Evolutionary conservation across 108 stramenopile genomes (phyloP).

Genomic region (Pseudonitzschia multistriata): DNA sequence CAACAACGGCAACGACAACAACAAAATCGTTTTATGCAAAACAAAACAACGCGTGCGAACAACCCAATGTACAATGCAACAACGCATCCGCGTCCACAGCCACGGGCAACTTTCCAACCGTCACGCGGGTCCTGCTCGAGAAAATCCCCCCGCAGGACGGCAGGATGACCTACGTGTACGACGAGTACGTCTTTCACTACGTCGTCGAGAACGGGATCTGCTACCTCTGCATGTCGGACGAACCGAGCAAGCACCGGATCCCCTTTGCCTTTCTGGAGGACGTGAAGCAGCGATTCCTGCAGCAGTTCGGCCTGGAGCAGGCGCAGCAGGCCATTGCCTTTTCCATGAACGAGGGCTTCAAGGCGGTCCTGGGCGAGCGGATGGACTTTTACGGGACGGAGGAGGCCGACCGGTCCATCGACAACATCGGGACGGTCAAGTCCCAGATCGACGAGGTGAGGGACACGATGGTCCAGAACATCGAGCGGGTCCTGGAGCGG

Average conservation of each 20-base stretch:
- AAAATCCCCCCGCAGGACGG: conserved; percentile 90
- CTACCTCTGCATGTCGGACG: conserved; percentile 95
- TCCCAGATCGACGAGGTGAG: conserved; percentile 94
- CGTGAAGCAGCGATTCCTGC: conserved; percentile 75
- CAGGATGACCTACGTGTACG: conserved; percentile 80
- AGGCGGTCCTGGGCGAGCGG: conserved; percentile 61
- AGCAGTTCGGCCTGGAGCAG: conserved; percentile 78
- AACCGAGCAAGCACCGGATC: conserved; percentile 82
- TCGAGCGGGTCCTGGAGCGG: conserved; percentile 92
- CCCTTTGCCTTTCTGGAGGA: conserved; percentile 96
- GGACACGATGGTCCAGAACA: conserved; percentile 95
- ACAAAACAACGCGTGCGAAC: no score
- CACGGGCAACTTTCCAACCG: conserved; percentile 97
- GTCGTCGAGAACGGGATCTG: conserved; percentile 88
- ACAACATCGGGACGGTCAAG: conserved; percentile 81
- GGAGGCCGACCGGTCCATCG: conserved; percentile 63
- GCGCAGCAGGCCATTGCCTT: conserved; percentile 92
- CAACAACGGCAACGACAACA: not conserved
- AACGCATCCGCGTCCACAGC: conserved; percentile 34
- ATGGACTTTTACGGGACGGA: conserved; percentile 92
- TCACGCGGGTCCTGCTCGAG: conserved; percentile 92
- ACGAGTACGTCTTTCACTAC: conserved; percentile 87
- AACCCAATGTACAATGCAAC: no score
- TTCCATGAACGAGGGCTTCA: conserved; percentile 91
- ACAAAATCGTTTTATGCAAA: not conserved